Evolutionary conservation across 805 yeast species (phyloP).

Genomic region (Teunomyces lycoperdinae): DNA sequence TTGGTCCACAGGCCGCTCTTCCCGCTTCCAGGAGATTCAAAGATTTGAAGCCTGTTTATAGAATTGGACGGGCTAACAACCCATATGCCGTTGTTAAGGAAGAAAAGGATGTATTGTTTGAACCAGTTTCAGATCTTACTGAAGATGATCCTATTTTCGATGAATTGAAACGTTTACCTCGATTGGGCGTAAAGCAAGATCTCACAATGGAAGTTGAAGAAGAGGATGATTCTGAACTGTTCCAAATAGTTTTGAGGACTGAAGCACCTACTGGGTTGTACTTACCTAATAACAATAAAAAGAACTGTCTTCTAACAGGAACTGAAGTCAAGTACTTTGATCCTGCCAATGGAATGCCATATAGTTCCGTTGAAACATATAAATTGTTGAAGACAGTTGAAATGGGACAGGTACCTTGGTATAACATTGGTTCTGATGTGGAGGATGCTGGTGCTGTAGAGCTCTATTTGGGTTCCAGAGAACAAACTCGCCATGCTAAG

Average conservation of each 20-base stretch:
- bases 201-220: conserved; percentile 46
- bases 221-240: conserved; percentile 36
- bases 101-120: conserved; percentile 33
- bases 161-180: conserved; percentile 48
- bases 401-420: conserved; percentile 52
- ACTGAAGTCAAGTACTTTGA: conserved; percentile 79
- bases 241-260: conserved; percentile 50
- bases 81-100: conserved; percentile 34
- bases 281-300: conserved; percentile 64
- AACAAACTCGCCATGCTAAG: conserved; percentile 62
- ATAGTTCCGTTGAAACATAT: conserved; percentile 79
- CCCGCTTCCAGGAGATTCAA: conserved; percentile 53
- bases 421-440: conserved; percentile 44
- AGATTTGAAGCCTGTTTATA: conserved; percentile 50
- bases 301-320: conserved; percentile 74
- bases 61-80: conserved; percentile 38
- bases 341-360: conserved; percentile 85
- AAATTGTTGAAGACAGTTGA: conserved; percentile 53
- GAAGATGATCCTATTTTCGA: conserved; percentile 41
- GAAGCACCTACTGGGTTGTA: conserved; percentile 75
- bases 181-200: conserved; percentile 56
- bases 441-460: conserved; percentile 53
- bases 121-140: conserved; percentile 30
- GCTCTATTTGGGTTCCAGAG: conserved; percentile 40
- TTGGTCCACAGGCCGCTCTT: conserved; percentile 58